Evolutionary conservation across 768 basidiomycete species (phyloP), one percentile per base, ranked within the genome.

Genomic region (Jaapia argillacea): DNA sequence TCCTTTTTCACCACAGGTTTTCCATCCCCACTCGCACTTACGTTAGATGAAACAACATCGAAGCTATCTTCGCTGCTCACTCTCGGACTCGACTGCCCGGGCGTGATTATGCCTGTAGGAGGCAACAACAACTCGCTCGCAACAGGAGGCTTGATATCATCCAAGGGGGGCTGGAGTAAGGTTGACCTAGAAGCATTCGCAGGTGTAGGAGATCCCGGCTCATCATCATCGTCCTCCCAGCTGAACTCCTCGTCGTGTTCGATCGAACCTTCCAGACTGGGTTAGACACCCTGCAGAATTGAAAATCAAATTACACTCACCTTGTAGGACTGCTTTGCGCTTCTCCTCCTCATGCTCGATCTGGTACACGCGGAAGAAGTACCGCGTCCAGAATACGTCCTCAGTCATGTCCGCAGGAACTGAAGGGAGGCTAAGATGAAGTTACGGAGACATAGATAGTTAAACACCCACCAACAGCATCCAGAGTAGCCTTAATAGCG

Each of bases 201-300:
- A n/a, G n/a, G n/a, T n/a, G n/a, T n/a, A n/a, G n/a, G n/a, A n/a
- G n/a, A n/a, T n/a, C 58, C 50, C 26, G 28, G 28, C 16, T 85
- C 83, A n/a, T 89, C 87, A n/a, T 92, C 89, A 41, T 81, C 79
- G 43, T 88, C 88, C 57, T 92, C 90, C 90, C 90, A 94, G 53
- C 77, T 85, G 61, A 94, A 91, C 46, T 88, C 83, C 25, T 93
- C 91, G 36, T 94, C 91, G 22, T 72, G 76, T 45, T 83, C 77
- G 5, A 67, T 60, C 3, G 79, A 68, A n/a, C 72, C 78, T 81
- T 48, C 45, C 40, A 46, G 40, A 36, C 35, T n/a, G n/a, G n/a
- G n/a, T n/a, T n/a, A n/a, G n/a, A n/a, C n/a, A n/a, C n/a, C n/a
- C n/a, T n/a, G n/a, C n/a, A n/a, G n/a, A n/a, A n/a, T n/a, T n/a